Evolutionary conservation across 768 basidiomycete species (phyloP).

Genomic region (Calocybe gangraenosa): DNA sequence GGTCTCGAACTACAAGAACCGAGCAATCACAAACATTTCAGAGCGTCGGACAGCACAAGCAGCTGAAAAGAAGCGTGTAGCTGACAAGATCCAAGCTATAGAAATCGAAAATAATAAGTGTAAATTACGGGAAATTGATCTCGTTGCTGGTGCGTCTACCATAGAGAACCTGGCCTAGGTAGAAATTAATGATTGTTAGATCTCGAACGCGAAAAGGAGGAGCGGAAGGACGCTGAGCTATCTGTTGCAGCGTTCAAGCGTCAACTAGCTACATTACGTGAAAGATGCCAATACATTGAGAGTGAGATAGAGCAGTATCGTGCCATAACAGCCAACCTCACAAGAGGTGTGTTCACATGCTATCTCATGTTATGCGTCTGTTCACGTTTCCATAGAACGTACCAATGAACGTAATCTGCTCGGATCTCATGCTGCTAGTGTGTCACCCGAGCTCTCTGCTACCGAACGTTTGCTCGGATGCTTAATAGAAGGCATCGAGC

Average conservation of each 20-base stretch:
- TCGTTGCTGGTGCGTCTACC: conserved; percentile 60
- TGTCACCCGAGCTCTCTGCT: conserved; percentile 50
- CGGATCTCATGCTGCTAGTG: conserved; percentile 44
- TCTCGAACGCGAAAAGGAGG: conserved; percentile 66
- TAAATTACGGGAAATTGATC: conserved; percentile 74
- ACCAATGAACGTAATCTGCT: conserved; percentile 59
- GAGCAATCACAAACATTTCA: conserved; percentile 65
- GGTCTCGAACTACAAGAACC: conserved; percentile 67
- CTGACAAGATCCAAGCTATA: conserved; percentile 57
- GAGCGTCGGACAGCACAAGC: conserved; percentile 60
- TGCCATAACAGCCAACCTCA: conserved; percentile 54
- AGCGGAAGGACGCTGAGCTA: conserved; percentile 65
- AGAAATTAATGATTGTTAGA: conserved; percentile 29
- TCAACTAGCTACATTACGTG: conserved; percentile 60
- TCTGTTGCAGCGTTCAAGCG: conserved; percentile 57
- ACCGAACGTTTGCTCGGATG: conserved; percentile 59
- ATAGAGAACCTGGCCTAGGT: neutral
- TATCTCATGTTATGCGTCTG: neutral
- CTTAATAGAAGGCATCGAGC: conserved; percentile 74
- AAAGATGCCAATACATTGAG: conserved; percentile 55
- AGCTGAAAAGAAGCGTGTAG: conserved; percentile 55
- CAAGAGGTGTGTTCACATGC: conserved; percentile 46
- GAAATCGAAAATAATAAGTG: conserved; percentile 73
- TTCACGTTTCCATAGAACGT: conserved; percentile 44
- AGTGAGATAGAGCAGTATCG: conserved; percentile 73